phyloP scores from a whole-genome alignment of 2,329 filamentous ascomycete species.

The Karstenula rhodostoma region DNA sequence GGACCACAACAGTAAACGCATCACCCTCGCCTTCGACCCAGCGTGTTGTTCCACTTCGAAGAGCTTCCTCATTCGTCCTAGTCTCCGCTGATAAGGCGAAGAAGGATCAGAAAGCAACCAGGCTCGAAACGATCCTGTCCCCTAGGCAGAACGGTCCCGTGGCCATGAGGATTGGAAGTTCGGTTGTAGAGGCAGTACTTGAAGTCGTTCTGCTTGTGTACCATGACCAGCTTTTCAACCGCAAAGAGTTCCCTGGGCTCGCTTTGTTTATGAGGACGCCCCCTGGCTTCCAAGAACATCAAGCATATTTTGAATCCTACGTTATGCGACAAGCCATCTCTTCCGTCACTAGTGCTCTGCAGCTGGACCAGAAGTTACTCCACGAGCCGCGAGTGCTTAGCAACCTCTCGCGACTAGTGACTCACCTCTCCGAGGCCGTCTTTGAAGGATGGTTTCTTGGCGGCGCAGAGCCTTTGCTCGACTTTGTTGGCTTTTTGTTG shows the following conservation, averaged over 20 bases:
- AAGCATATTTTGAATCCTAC: constrained; percentile 94
- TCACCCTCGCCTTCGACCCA: constrained; percentile 45
- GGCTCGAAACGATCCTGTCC: constrained; percentile 69
- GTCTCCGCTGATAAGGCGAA: constrained; percentile 74
- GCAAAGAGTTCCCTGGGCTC: constrained; percentile 92
- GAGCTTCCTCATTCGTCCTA: constrained; percentile 91
- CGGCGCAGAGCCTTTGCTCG: constrained; percentile 81
- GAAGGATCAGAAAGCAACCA: constrained; percentile 64
- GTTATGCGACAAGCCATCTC: constrained; percentile 78
- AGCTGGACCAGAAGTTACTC: constrained; percentile 74
- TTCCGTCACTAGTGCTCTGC: constrained; percentile 73
- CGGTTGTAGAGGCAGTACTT: constrained; percentile 77
- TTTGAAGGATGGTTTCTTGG: constrained; percentile 98
- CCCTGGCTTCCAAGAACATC: constrained; percentile 91
- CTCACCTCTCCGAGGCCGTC: constrained; percentile 85
- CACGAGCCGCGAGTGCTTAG: constrained; percentile 84
- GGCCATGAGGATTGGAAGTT: constrained; percentile 66
- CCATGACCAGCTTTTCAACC: constrained; percentile 81
- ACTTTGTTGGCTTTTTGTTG: constrained; percentile 83
- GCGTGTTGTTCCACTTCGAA: constrained; percentile 71
- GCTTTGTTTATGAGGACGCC: constrained; percentile 86
- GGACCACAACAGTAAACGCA: constrained; percentile 68
- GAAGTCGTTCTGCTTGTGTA: constrained; percentile 83
- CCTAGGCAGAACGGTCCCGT: constrained; percentile 61
- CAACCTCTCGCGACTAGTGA: constrained; percentile 82